Base-by-base conservation (phyloP, 129 eudicot species). In the Arctium minus region DNA sequence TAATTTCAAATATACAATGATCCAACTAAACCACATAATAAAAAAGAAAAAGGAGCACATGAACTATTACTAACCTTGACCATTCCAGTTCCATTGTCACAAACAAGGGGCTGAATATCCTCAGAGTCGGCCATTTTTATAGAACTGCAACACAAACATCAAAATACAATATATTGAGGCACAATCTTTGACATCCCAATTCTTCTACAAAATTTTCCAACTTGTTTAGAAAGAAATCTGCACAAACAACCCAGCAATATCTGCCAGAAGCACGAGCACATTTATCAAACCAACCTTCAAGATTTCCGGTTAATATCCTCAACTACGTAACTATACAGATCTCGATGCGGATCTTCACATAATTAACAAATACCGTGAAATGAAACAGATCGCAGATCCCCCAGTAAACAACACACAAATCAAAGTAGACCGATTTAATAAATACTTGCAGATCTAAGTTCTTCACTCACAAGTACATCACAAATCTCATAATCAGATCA, bases 11-110 rank as follows among this genome's bases (percentile, higher is more conserved):
- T 11, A 46, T 10, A 46, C 56, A 46, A 46, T 46, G 56, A 46
- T 11, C 17, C 56, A 46, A 46, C 11, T 46, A 10, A 46, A 10
- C 56, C 13, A 46, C 3, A 10, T 2, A 46, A 46, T 8, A 40
- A 40, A 9, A 40, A 40, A 40, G 46, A 4, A 39, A 3, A 46
- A 11, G 3, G 27, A 8, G 2, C 10, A 27, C 1, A 67, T 13
- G 46, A n/a, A 35, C n/a, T 18, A 13, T 36, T 6, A 70, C 86
- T 56, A 37, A 90, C 93, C 91, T 90, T 90, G 76, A 89, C 92
- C 92, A 89, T 89, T 79, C 92, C 90, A 37, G 90, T 85, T 85
- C 92, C 92, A 87, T 85, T 90, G 77, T 90, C 93, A 76, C 88
- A 87, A 36, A 90, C 91, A 67, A 90, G 91, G 48, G 93, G 93